Evolutionary conservation across 148 eudicot species (phyloP), one percentile per base, ranked within the genome.

Genomic region (Limonium bicolor): DNA sequence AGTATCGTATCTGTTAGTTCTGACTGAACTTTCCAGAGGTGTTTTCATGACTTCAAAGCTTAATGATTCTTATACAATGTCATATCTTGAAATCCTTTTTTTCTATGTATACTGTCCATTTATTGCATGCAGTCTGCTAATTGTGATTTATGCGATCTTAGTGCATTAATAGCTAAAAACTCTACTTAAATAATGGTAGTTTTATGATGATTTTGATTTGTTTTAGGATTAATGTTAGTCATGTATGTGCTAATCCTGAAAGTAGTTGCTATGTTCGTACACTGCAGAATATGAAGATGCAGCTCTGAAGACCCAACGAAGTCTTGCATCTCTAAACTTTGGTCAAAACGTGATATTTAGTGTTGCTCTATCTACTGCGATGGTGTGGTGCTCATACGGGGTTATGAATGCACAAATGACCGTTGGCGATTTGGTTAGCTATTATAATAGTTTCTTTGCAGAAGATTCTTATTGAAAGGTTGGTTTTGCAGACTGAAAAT

Each of bases 341-440:
- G 96, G 96, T 49, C 96, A 87, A 65, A 79, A 51, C 60, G 51
- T 74, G 46, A 74, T 77, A 67, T 87, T 87, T 42, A 87, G 96
- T 59, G 59, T 48, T 39, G 94, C 96, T 45, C 53, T 87, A 20
- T 87, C 96, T 34, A 66, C 82, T 58, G 86, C 96, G 20, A 87
- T 87, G 94, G 68, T 87, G 23, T 58, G 77, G 66, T 82, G 82
- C 54, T 79, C 94, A 21, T 42, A 72, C 39, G 90, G 94, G 39
- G 77, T 87, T 39, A 67, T 87, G 90, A 66, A 51, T 51, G 83
- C 86, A 39, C 59, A 66, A 50, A 69, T 78, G 88, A 87, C 94
- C 51, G 86, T 87, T 58, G 96, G 96, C 54, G 96, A 87, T 74
- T 64, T 87, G 96, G 96, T 83, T 79, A 35, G 41, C 23, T 36